Evolutionary conservation across 2,329 filamentous ascomycete genomes (phyloP).

Genomic region (Hyphodiscus sp.): DNA sequence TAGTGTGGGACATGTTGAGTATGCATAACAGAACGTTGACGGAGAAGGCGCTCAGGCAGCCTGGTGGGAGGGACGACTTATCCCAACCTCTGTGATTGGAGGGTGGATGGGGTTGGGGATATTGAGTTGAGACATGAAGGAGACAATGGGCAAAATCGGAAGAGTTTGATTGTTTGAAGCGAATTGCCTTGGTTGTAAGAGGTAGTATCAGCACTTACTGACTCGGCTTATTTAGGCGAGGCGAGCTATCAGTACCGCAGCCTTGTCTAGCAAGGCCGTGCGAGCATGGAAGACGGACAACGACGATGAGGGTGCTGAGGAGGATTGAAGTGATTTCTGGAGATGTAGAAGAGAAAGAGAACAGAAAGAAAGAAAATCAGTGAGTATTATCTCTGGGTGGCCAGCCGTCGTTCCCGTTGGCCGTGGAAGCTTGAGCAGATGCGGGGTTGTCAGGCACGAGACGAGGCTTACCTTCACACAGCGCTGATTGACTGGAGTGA

Average conservation of each 20-base stretch:
- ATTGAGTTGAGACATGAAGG: neutral
- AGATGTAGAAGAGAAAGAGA: neutral
- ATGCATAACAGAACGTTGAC: neutral
- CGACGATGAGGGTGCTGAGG: neutral
- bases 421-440: neutral
- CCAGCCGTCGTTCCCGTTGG: neutral
- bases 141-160: neutral
- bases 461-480: neutral
- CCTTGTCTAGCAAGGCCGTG: neutral
- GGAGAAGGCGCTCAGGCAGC: neutral
- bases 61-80: neutral
- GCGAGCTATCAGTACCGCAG: neutral
- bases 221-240: neutral
- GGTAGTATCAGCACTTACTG: neutral
- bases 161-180: neutral
- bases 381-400: neutral
- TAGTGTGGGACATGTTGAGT: neutral
- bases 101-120: neutral
- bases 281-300: neutral
- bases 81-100: neutral
- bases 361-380: neutral
- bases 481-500: neutral
- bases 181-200: neutral
- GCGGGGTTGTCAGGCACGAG: neutral
- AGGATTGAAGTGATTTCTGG: neutral